Evolutionary conservation across 192 early-diverging fungal genomes (phyloP).

Genomic region (Coemansia sp.): DNA sequence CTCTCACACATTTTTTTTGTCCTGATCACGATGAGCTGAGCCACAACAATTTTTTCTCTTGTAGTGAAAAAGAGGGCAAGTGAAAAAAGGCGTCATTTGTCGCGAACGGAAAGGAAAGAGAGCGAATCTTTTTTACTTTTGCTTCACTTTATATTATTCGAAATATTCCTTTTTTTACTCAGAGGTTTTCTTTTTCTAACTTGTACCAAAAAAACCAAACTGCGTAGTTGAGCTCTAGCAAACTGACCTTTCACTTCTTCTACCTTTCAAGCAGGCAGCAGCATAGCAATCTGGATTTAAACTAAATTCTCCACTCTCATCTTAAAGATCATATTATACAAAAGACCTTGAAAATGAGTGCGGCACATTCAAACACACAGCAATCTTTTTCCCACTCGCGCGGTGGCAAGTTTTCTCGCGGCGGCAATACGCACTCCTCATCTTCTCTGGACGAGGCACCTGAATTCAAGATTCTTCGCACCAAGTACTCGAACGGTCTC

Average conservation of each 20-base stretch:
- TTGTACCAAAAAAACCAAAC: conserved; percentile 40
- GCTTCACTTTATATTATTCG: conserved; percentile 14
- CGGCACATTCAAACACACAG: conserved; percentile 53
- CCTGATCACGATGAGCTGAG: conserved; percentile 1
- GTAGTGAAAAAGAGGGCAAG: not conserved
- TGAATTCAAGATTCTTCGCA: conserved; percentile 64
- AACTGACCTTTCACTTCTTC: conserved; percentile 4
- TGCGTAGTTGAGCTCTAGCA: conserved; percentile 33
- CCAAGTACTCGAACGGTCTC: conserved; percentile 62
- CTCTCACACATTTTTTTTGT: not conserved
- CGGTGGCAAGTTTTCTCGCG: conserved; percentile 32
- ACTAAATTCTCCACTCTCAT: conserved; percentile 7
- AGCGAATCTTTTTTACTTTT: conserved; percentile 10
- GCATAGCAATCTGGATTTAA: conserved; percentile 18
- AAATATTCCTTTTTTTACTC: conserved; percentile 8
- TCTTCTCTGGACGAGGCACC: conserved; percentile 41
- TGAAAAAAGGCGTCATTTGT: conserved; percentile 7
- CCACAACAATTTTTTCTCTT: not conserved
- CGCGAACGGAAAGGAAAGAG: not conserved
- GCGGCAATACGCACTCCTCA: conserved; percentile 22
- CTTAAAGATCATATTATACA: conserved; percentile 32
- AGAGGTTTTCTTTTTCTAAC: conserved; percentile 25
- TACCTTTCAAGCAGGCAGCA: conserved; percentile 13
- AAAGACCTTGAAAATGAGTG: conserved; percentile 44
- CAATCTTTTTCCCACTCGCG: conserved; percentile 30